phyloP scores from a whole-genome alignment of 495 filamentous ascomycete species.

The Xylaria sp. region DNA sequence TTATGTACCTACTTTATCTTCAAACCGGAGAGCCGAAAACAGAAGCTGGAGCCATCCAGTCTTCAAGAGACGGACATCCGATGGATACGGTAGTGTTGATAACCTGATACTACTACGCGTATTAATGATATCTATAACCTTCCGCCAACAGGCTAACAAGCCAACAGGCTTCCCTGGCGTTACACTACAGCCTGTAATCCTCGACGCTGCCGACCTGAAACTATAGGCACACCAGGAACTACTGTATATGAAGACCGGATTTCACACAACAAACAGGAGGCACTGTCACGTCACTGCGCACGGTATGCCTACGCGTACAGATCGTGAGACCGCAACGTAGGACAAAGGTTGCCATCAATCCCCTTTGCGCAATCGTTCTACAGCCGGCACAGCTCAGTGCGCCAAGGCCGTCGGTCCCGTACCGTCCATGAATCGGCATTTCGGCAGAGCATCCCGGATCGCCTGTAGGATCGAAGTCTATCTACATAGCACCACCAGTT shows the following conservation, averaged over 20 bases:
- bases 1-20: background rate
- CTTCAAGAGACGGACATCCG: background rate
- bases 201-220: conserved; percentile 27
- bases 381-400: conserved; percentile 5
- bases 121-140: background rate
- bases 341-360: background rate
- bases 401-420: background rate
- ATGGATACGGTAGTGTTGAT: background rate
- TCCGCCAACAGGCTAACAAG: conserved; percentile 19
- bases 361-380: background rate
- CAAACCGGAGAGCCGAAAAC: conserved; percentile 2
- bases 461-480: conserved; percentile 10
- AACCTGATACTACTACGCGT: background rate
- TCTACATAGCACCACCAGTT: background rate
- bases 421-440: background rate
- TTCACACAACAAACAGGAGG: conserved; percentile 7
- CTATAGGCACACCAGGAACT: conserved; percentile 4
- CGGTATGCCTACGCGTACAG: background rate
- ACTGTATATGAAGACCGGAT: background rate
- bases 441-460: conserved; percentile 13
- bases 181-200: conserved; percentile 21
- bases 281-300: conserved; percentile 4
- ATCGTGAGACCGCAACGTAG: conserved; percentile 6
- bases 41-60: background rate
- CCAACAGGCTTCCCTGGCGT: conserved; percentile 20